phyloP scores from a whole-genome alignment of 805 yeast species.

The Pichia nanzhaoensis region DNA sequence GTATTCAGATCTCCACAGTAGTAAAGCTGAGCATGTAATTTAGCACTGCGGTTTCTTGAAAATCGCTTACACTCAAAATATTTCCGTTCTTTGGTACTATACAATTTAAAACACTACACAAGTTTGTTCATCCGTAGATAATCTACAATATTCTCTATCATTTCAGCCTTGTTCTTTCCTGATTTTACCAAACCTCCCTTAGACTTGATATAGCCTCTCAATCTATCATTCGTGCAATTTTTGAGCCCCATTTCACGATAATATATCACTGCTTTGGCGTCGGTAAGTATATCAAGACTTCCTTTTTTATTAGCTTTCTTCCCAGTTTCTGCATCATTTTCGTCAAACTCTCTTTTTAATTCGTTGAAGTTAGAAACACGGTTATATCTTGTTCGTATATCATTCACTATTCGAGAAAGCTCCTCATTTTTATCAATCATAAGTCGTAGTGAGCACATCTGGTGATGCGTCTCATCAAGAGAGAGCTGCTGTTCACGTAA shows the following conservation, averaged over 20 bases:
- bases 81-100: too few relatives aligned
- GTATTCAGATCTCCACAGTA: too few relatives aligned
- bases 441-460: conserved; percentile 13
- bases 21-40: too few relatives aligned
- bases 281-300: not conserved
- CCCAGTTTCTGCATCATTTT: not conserved
- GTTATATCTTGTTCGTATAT: conserved; percentile 20
- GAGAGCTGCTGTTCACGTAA: conserved; percentile 16
- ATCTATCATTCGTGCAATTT: conserved; percentile 7
- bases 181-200: conserved; percentile 31
- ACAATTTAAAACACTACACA: not conserved
- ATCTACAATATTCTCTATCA: conserved; percentile 35
- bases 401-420: conserved; percentile 10
- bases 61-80: too few relatives aligned
- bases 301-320: not conserved
- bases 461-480: conserved; percentile 20
- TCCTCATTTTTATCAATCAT: conserved; percentile 7
- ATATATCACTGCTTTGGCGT: conserved; percentile 1
- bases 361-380: conserved; percentile 17
- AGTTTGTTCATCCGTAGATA: conserved; percentile 12
- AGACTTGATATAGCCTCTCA: conserved; percentile 29
- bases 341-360: conserved; percentile 8
- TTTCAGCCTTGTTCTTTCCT: conserved; percentile 37
- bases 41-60: too few relatives aligned
- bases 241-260: conserved; percentile 2